Evolutionary conservation across 2,329 filamentous ascomycete genomes (phyloP).

Genomic region (Parascedosporium putredinis): DNA sequence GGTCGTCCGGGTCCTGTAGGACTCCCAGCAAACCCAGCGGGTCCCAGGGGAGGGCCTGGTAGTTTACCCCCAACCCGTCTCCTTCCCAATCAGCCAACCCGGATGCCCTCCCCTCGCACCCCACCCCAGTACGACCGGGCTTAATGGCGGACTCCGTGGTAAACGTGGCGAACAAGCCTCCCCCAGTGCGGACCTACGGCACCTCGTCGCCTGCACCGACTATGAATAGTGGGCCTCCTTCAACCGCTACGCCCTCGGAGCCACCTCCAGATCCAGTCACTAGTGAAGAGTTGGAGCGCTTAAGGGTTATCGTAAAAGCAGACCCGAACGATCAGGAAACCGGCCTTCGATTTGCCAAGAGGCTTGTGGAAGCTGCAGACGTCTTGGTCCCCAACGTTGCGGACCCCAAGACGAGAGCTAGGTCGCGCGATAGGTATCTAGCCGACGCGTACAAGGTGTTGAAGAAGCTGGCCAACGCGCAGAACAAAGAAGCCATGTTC

Average conservation of each 20-base stretch:
- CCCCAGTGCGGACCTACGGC: slow-evolving; percentile 47
- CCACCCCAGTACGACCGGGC: slow-evolving; percentile 52
- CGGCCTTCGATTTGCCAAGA: slow-evolving; percentile 68
- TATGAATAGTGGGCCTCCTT: background rate
- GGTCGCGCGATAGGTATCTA: slow-evolving; percentile 73
- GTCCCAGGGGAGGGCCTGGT: background rate
- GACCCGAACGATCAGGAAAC: slow-evolving; percentile 64
- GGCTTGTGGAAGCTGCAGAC: slow-evolving; percentile 73
- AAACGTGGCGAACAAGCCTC: slow-evolving; percentile 44
- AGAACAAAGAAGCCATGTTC: slow-evolving; percentile 84
- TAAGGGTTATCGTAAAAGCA: slow-evolving; percentile 58
- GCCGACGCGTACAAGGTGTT: slow-evolving; percentile 81
- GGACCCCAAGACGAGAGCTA: slow-evolving; percentile 62
- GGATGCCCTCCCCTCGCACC: slow-evolving; percentile 47
- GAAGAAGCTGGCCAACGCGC: slow-evolving; percentile 69
- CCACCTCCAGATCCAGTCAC: slow-evolving; percentile 50
- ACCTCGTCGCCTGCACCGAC: slow-evolving; percentile 8
- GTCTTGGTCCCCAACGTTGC: slow-evolving; percentile 55
- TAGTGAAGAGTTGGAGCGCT: slow-evolving; percentile 61
- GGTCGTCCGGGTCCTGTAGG: background rate
- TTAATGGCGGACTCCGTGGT: slow-evolving; percentile 49
- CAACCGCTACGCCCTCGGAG: slow-evolving; percentile 11
- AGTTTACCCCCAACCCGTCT: slow-evolving; percentile 11
- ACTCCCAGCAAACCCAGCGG: background rate
- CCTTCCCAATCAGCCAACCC: slow-evolving; percentile 23